These are phyloP conservation scores for Exophiala spinifera DNA, from an alignment of 2,329 filamentous ascomycete genomes.

Conservation along the genomic window DNA sequence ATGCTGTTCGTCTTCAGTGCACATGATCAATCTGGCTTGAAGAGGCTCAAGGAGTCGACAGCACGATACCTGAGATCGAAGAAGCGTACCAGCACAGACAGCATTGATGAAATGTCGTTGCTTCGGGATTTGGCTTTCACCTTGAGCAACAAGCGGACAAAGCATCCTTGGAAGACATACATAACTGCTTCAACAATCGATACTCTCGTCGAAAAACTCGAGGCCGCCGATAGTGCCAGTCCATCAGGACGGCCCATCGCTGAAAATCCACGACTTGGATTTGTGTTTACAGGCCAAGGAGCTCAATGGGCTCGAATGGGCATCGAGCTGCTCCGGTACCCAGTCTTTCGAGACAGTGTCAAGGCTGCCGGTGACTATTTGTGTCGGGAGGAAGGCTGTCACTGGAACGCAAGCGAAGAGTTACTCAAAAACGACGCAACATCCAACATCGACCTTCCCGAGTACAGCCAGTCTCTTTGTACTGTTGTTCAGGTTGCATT, in stretches of 20 bases:
- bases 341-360: conserved; percentile 17
- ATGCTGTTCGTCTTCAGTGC: too few species aligned
- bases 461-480: conserved; percentile 20
- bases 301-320: conserved; percentile 27
- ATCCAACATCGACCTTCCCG: conserved; percentile 8
- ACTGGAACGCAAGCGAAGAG: conserved; percentile 24
- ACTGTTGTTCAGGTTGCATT: conserved; percentile 27
- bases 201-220: neutral
- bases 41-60: too few species aligned
- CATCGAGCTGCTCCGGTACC: conserved; percentile 6
- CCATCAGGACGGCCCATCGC: neutral
- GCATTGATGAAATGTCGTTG: too few species aligned
- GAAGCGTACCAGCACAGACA: too few species aligned
- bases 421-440: neutral
- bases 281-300: conserved; percentile 26
- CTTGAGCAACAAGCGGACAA: neutral
- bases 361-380: conserved; percentile 8
- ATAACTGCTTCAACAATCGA: neutral
- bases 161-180: neutral
- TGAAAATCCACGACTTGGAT: neutral
- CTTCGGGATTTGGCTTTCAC: neutral
- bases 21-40: too few species aligned
- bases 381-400: conserved; percentile 16
- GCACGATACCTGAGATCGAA: too few species aligned
- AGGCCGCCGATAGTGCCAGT: neutral